Conservation (phyloP, 352 stramenopile species). For the Phytophthora citrophthora region DNA sequence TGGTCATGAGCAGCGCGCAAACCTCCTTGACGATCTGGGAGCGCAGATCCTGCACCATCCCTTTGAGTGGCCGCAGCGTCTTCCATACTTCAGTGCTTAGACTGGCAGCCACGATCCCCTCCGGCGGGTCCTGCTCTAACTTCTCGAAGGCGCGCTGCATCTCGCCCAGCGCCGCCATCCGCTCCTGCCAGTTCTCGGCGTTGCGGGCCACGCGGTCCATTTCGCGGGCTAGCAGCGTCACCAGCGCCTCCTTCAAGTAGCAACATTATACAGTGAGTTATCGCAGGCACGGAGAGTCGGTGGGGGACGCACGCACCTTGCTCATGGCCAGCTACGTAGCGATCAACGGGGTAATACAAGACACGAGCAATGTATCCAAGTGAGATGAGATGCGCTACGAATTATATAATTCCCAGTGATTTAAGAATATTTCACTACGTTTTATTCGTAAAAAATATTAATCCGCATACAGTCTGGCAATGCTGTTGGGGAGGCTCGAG, state of each 20-base stretch:
- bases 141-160: conserved; percentile 76
- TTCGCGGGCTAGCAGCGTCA: conserved; percentile 51
- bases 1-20: conserved; percentile 61
- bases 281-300: background rate
- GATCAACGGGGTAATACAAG: background rate
- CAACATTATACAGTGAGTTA: conserved; percentile 2
- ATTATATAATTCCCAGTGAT: too few species aligned
- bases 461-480: too few species aligned
- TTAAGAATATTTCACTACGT: background rate
- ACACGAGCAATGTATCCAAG: conserved; percentile 2
- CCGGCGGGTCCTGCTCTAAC: conserved; percentile 47
- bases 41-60: conserved; percentile 77
- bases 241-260: conserved; percentile 38
- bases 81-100: conserved; percentile 75
- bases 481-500: too few species aligned
- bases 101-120: conserved; percentile 30
- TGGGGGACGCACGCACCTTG: conserved; percentile 1
- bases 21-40: conserved; percentile 90
- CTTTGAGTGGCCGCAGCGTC: conserved; percentile 72
- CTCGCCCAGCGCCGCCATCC: conserved; percentile 61
- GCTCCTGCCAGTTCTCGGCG: conserved; percentile 85
- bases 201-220: conserved; percentile 84
- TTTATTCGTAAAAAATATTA: background rate
- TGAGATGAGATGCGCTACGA: background rate
- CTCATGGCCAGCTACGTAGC: conserved; percentile 4